These are phyloP conservation scores for Thraustochytrium striatum DNA, from an alignment of 352 stramenopile genomes.

Conservation along the genomic window DNA sequence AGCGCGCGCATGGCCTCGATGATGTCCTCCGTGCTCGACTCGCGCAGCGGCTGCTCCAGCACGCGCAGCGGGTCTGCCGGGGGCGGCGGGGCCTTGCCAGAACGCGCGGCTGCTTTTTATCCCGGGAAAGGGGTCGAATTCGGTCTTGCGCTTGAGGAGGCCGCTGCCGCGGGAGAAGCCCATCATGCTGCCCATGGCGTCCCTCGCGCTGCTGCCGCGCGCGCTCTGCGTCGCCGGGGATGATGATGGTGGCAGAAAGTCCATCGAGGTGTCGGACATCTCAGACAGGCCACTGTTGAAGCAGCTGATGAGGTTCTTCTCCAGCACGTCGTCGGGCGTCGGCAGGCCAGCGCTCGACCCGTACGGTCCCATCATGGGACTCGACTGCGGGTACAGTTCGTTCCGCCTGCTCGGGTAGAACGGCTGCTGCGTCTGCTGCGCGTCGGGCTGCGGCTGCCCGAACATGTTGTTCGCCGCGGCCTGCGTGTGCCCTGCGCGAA, in stretches of 20 bases:
- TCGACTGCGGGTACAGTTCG: too few relatives aligned
- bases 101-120: constrained; percentile 18
- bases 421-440: too few relatives aligned
- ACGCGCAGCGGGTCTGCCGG: too few relatives aligned
- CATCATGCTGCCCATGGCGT: background rate
- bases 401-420: too few relatives aligned
- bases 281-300: constrained; percentile 27
- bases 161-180: background rate
- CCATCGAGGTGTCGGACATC: constrained; percentile 43
- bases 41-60: constrained; percentile 5
- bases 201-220: background rate
- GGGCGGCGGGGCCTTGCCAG: constrained; percentile 5
- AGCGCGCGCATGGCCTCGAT: constrained; percentile 1
- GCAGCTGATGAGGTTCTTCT: background rate
- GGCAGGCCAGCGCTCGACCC: too few relatives aligned
- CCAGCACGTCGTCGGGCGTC: too few relatives aligned
- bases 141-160: background rate
- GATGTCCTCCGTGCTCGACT: constrained; percentile 21
- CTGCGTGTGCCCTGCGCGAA: too few relatives aligned
- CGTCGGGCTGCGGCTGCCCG: too few relatives aligned
- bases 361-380: too few relatives aligned
- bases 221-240: background rate
- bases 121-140: background rate
- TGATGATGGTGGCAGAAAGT: constrained; percentile 2
- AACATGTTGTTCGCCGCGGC: too few relatives aligned